These are phyloP conservation scores for Crithidia fasciculata DNA, from an alignment of 208 protist species.

Conservation along the genomic window DNA sequence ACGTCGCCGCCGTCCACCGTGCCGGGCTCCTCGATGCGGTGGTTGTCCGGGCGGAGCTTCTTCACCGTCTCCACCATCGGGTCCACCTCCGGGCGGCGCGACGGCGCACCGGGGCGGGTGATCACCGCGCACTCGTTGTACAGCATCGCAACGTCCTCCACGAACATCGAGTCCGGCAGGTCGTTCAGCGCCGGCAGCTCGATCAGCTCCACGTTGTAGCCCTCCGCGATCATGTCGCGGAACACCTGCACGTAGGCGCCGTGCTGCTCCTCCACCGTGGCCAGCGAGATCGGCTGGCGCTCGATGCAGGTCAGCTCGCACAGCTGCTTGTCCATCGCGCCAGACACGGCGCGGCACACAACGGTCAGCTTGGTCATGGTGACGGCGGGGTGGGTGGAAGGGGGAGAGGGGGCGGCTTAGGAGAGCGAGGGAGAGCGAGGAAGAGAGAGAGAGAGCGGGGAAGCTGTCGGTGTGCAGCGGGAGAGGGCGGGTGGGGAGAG, in stretches of 20 bases:
- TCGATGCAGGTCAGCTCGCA: constrained; percentile 65
- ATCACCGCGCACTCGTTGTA: constrained; percentile 52
- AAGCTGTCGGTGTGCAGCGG: too few relatives aligned
- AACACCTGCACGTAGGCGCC: constrained; percentile 53
- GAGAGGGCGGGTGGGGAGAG: too few relatives aligned
- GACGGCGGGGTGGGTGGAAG: background rate
- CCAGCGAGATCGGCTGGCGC: constrained; percentile 46
- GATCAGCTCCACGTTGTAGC: constrained; percentile 53
- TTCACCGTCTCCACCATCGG: constrained; percentile 40
- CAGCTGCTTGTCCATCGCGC: constrained; percentile 36
- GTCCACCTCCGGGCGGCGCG: constrained; percentile 49
- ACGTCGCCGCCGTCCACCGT: constrained; percentile 57
- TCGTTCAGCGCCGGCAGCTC: constrained; percentile 46
- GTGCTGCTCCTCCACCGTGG: constrained; percentile 40
- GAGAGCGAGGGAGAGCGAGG: too few relatives aligned
- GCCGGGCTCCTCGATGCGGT: constrained; percentile 47
- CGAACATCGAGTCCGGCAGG: constrained; percentile 61
- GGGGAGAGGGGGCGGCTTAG: background rate
- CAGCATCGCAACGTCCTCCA: constrained; percentile 58
- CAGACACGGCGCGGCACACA: constrained; percentile 44
- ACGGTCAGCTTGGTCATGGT: constrained; percentile 53
- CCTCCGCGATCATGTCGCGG: constrained; percentile 41
- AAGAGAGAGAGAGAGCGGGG: too few relatives aligned
- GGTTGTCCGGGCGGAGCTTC: constrained; percentile 37
- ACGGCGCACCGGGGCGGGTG: constrained; percentile 52